Conservation (phyloP, 176 grass and related monocot genomes). For the Dendrocalamus sinicus region DNA sequence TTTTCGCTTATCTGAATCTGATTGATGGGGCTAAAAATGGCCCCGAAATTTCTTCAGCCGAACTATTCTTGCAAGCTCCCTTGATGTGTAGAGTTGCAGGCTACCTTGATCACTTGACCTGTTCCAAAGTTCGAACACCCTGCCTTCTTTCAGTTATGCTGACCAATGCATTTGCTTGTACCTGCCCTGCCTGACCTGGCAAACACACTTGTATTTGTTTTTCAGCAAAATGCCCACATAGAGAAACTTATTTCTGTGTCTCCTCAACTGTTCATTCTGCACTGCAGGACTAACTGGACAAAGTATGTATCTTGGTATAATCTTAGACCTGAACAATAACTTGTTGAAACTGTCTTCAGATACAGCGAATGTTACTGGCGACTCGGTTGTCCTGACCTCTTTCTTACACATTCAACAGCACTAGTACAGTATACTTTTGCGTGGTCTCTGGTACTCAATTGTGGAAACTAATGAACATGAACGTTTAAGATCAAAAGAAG, state of each 20-base stretch:
- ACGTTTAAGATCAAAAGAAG: not conserved
- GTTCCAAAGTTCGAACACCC: too few species aligned
- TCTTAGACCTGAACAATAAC: not conserved
- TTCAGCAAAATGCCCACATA: too few species aligned
- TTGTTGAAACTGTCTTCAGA: not conserved
- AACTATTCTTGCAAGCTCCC: not conserved
- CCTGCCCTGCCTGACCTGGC: not conserved
- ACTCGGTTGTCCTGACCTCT: not conserved
- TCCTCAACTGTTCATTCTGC: too few species aligned
- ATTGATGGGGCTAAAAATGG: too few species aligned
- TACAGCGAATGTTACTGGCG: not conserved
- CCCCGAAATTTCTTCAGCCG: too few species aligned
- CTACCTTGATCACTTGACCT: too few species aligned
- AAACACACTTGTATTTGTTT: not conserved
- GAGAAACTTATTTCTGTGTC: not conserved
- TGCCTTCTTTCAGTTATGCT: slow-evolving; percentile 1
- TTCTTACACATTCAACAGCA: not conserved
- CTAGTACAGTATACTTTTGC: not conserved
- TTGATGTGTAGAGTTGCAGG: not conserved
- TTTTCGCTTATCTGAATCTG: not conserved
- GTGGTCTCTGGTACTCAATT: not conserved
- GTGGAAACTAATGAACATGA: not conserved
- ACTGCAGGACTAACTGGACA: not conserved
- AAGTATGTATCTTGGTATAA: not conserved
- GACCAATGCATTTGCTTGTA: not conserved